Base-by-base conservation (phyloP, 768 basidiomycete genomes). In the Russula vinacea region DNA sequence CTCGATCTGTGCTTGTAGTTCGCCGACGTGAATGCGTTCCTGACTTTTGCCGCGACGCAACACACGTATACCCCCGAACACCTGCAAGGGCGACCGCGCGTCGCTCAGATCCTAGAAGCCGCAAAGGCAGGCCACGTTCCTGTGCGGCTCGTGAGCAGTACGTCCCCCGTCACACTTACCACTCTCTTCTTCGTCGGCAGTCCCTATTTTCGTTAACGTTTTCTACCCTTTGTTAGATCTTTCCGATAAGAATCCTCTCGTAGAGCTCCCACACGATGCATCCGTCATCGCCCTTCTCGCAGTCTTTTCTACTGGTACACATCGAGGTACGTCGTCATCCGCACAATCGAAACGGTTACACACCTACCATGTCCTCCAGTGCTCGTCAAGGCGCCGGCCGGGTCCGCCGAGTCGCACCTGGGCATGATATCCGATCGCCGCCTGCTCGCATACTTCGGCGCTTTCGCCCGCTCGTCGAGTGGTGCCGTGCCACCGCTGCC, bases 21-120 rank as follows among this genome's bases (percentile, higher is more conserved):
- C 69, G 86, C 90, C 19, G 91, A 93, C 71, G 88, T 92, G 13
- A 93, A 93, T 71, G 89, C 91, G n/a, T 93, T 92, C 71, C 74
- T 93, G 64, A 90, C 89, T 3, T 77, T 93, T 52, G 91, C 91
- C 11, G 90, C 91, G 8, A 92, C 89, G 4, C 78, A 86, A 51
- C 89, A 92, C 70, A 88, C 86, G 3, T 78, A 88, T 45, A 74
- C 77, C 26, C 78, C 81, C 0, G 85, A 87, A n/a, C 82, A 86
- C 55, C 72, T 88, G 19, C 78, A 79, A 37, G 83, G 80, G 6
- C 82, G 86, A 66, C 74, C 82, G 1, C 83, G 87, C 3, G 80
- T 85, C 26, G 80, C 84, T 64, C 82, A 87, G 61, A 92, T 93
- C 61, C 79, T 92, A 35, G 78, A 80, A 40, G 90, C 90, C 13